Evolutionary conservation across 306 rosid genomes (phyloP).

Genomic region (Castanea mollissima): DNA sequence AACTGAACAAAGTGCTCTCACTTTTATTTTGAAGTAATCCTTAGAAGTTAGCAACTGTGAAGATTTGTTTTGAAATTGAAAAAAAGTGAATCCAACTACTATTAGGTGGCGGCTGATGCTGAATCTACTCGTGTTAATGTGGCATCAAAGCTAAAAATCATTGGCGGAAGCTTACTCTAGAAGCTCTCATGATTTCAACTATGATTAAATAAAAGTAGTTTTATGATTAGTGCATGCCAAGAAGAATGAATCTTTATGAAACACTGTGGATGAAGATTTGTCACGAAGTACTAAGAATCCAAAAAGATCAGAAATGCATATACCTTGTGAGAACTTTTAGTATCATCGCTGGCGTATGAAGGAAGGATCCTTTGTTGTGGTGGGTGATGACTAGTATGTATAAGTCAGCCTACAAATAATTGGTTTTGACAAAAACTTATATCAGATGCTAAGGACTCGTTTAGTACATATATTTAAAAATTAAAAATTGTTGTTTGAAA

Average conservation of each 20-base stretch:
- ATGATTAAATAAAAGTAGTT: neutral
- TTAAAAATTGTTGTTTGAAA: neutral
- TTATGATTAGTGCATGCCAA: slow-evolving; percentile 21
- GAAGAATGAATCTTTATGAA: neutral
- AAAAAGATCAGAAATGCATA: neutral
- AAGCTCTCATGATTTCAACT: neutral
- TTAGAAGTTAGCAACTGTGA: slow-evolving; percentile 9
- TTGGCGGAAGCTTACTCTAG: neutral
- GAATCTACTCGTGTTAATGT: neutral
- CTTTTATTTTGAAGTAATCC: neutral
- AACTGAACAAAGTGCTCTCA: slow-evolving; percentile 17
- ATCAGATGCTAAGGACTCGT: neutral
- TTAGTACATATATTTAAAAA: too few relatives aligned
- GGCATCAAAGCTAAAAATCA: neutral
- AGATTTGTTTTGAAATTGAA: neutral
- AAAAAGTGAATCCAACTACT: neutral
- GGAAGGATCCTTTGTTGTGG: neutral
- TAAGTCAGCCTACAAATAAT: neutral
- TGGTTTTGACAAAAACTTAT: neutral
- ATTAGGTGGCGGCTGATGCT: slow-evolving; percentile 7
- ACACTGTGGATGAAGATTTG: neutral
- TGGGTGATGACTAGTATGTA: slow-evolving; percentile 12
- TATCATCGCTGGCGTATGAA: neutral
- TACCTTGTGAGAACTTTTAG: neutral
- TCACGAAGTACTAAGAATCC: neutral